Conservation (phyloP, 495 filamentous ascomycete genomes). For the Penicillium mononematosum region DNA sequence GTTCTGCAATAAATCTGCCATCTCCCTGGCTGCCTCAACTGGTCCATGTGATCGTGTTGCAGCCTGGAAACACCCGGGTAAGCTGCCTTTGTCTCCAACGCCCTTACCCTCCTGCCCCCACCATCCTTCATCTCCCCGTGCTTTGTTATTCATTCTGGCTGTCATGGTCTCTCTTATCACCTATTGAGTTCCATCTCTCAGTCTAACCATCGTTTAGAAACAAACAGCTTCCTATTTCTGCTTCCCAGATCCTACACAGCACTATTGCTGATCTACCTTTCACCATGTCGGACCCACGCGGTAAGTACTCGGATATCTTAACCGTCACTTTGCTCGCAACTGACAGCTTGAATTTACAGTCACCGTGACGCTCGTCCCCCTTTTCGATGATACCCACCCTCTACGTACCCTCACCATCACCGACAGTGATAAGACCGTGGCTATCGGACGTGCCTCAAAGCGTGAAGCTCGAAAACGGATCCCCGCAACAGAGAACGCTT, state of each 20-base stretch:
- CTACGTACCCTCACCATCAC: slow-evolving; percentile 35
- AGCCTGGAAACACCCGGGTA: slow-evolving; percentile 13
- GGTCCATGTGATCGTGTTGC: slow-evolving; percentile 5
- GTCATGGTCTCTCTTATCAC: background rate
- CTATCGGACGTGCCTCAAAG: slow-evolving; percentile 62
- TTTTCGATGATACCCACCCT: slow-evolving; percentile 28
- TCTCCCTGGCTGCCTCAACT: background rate
- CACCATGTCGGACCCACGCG: slow-evolving; percentile 33
- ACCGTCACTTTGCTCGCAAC: background rate
- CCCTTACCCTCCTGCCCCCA: slow-evolving; percentile 14
- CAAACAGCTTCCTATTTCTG: background rate
- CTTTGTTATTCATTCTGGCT: background rate
- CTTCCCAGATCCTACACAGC: background rate
- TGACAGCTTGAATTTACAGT: slow-evolving; percentile 27
- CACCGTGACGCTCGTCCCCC: background rate
- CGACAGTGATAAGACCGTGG: slow-evolving; percentile 22
- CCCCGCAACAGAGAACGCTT: slow-evolving; percentile 59
- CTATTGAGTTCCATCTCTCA: background rate
- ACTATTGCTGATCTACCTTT: slow-evolving; percentile 1
- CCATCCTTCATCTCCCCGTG: slow-evolving; percentile 9
- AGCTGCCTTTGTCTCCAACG: slow-evolving; percentile 11
- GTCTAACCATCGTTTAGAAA: background rate
- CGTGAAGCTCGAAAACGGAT: slow-evolving; percentile 52
- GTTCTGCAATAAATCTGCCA: background rate
- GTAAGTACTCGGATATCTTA: background rate